Evolutionary conservation across 805 yeast species (phyloP), one percentile per base, ranked within the genome.

Genomic region (Wickerhamiella parazyma): DNA sequence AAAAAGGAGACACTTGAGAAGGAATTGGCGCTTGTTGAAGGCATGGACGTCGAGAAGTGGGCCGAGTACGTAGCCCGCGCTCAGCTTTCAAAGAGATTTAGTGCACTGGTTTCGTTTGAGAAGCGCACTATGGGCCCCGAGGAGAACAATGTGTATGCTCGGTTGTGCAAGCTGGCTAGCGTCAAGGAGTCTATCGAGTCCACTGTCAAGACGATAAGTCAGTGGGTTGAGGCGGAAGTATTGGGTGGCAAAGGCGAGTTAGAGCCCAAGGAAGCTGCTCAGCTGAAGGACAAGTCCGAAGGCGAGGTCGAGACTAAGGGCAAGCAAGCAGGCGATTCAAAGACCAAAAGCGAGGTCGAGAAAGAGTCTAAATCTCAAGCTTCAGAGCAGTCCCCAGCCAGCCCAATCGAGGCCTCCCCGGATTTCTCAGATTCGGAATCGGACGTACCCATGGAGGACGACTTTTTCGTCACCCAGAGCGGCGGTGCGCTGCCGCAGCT

Each of bases 391-490:
- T 5, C 20, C 36, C 20, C 7, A 33, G 36, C n/a, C n/a, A n/a
- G n/a, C n/a, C n/a, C n/a, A n/a, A n/a, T n/a, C n/a, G 24, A 34
- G 17, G 24, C 24, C 3, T 12, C n/a, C n/a, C n/a, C n/a, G n/a
- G n/a, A n/a, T 3, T 34, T 22, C 24, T 11, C 28, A 34, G 57
- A 51, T 4, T 55, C 52, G 7, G 60, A 53, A 6, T 54, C 55
- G 14, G 54, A 53, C n/a, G 58, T 51, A 1, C 8, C 31, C 10
- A 55, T 60, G n/a, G 71, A 66, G 43, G 75, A 69, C 46, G 68
- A 67, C 41, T 70, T 68, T 51, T 26, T 56, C n/a, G 58, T 57
- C 9, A 34, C 67, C 85, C 11, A 95, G 95, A 0, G 76, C 73
- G 37, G 66, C 86, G 41, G 76, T 9, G 40, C 33, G 7, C 33